Conservation (phyloP, 257 asterid species). For the Solanum bulbocastanum region DNA sequence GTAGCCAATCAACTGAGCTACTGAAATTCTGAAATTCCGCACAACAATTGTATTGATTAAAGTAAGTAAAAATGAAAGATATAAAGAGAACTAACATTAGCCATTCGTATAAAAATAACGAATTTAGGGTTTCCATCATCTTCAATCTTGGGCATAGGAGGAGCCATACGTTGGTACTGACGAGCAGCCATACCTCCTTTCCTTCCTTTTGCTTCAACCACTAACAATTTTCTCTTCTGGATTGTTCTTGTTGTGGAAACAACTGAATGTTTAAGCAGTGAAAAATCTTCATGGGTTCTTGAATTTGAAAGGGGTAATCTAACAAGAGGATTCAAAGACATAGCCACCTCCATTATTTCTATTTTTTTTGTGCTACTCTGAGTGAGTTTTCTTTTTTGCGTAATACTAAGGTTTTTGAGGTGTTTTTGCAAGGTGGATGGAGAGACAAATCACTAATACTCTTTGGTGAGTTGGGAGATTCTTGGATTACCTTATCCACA, state of each 20-base stretch:
- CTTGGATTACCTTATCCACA: slow-evolving; percentile 22
- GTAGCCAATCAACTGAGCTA: background rate
- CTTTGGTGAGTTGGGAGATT: background rate
- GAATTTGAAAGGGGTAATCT: slow-evolving; percentile 44
- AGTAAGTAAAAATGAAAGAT: background rate
- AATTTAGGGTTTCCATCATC: slow-evolving; percentile 98
- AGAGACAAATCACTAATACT: slow-evolving; percentile 14
- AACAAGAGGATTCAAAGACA: slow-evolving; percentile 58
- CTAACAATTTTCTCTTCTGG: slow-evolving; percentile 13
- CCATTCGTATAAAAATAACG: slow-evolving; percentile 89
- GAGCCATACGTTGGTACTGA: slow-evolving; percentile 52
- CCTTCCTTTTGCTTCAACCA: slow-evolving; percentile 79
- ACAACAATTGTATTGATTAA: background rate
- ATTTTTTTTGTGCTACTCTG: background rate
- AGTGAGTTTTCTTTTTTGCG: background rate
- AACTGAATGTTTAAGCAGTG: slow-evolving; percentile 38
- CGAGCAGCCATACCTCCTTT: slow-evolving; percentile 86
- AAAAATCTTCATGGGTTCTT: slow-evolving; percentile 25
- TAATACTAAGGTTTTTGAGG: background rate
- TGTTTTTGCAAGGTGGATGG: slow-evolving; percentile 3
- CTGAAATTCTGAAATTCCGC: background rate
- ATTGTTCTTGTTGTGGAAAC: slow-evolving; percentile 13
- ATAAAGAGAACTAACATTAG: slow-evolving; percentile 32
- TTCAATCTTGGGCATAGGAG: slow-evolving; percentile 82
- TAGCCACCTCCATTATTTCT: slow-evolving; percentile 36